phyloP scores from a whole-genome alignment of 345 rosid genomes.

The Syzygium oleosum region DNA sequence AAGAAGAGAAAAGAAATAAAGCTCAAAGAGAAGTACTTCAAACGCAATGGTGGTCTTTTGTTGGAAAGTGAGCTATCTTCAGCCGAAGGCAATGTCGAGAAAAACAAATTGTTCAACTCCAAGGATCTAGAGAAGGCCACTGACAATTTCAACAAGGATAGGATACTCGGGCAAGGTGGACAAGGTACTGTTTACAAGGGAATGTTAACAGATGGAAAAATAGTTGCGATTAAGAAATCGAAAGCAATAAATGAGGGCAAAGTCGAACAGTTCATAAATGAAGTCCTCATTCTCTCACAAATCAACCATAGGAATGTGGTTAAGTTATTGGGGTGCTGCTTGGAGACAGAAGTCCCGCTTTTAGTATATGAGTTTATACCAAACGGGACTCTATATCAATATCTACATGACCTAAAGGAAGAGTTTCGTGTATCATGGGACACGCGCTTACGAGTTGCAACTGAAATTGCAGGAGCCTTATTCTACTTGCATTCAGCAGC shows the following conservation, averaged over 20 bases:
- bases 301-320: background rate
- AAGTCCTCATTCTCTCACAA: background rate
- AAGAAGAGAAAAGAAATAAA: background rate
- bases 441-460: background rate
- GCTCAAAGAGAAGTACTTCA: background rate
- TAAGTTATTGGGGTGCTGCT: background rate
- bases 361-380: conserved; percentile 1
- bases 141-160: background rate
- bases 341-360: background rate
- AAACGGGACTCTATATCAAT: background rate
- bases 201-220: background rate
- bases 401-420: background rate
- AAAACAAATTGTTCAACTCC: background rate
- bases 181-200: background rate
- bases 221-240: background rate
- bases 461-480: background rate
- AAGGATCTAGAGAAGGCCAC: background rate
- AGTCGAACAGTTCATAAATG: background rate
- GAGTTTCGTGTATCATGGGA: background rate
- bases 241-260: background rate
- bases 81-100: background rate
- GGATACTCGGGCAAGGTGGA: background rate
- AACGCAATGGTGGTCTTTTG: background rate
- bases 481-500: conserved; percentile 8
- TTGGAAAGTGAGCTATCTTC: background rate